phyloP scores from a whole-genome alignment of 331 rosid genomes.

The Quercus phellos region DNA sequence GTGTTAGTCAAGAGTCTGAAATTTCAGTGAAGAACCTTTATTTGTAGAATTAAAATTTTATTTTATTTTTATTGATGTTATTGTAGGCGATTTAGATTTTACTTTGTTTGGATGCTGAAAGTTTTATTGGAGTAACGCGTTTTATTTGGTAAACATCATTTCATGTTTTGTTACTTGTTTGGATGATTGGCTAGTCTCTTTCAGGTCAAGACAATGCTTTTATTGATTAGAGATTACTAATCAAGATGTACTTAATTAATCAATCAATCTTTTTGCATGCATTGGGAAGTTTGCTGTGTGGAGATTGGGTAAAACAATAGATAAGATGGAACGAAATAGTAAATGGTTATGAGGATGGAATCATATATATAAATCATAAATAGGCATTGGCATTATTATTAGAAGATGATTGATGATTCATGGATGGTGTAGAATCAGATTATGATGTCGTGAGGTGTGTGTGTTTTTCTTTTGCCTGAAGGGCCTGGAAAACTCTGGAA shows the following conservation, averaged over 20 bases:
- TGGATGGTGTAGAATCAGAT: too few species aligned
- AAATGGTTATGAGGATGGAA: too few species aligned
- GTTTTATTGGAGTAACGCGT: neutral
- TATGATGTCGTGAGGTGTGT: neutral
- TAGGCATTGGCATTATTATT: too few species aligned
- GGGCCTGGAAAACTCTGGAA: slow-evolving; percentile 69
- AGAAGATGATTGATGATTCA: too few species aligned
- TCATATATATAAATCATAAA: too few species aligned
- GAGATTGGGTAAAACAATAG: neutral
- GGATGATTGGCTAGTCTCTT: too few species aligned
- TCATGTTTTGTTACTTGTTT: too few species aligned
- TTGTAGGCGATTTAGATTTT: slow-evolving; percentile 7
- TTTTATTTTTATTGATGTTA: slow-evolving; percentile 4
- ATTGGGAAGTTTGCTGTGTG: neutral
- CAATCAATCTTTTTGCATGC: too few species aligned
- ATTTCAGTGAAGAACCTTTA: slow-evolving; percentile 26
- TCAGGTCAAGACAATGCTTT: too few species aligned
- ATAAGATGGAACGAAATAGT: too few species aligned
- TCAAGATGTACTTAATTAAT: too few species aligned
- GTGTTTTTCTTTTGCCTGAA: slow-evolving; percentile 26
- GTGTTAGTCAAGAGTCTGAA: slow-evolving; percentile 11
- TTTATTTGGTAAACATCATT: neutral
- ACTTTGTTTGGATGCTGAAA: neutral
- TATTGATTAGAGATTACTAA: too few species aligned
- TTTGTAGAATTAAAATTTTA: slow-evolving; percentile 25